Evolutionary conservation across 305 asterid genomes (phyloP).

Genomic region (Rubia occidens): DNA sequence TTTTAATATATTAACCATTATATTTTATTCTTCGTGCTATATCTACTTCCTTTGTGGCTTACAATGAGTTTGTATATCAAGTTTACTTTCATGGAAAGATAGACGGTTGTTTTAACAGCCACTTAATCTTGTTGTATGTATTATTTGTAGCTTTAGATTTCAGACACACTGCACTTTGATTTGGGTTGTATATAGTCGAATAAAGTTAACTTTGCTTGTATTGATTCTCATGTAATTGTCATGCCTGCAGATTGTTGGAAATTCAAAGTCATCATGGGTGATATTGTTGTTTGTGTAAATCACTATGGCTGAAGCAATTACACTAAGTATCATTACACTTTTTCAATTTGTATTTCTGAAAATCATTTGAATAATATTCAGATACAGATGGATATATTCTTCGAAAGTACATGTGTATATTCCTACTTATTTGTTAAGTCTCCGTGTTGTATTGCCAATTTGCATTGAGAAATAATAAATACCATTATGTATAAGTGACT

Average conservation of each 20-base stretch:
- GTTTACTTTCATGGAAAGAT: not conserved
- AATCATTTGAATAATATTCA: too few relatives aligned
- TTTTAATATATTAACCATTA: too few relatives aligned
- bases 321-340: too few relatives aligned
- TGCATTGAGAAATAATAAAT: conserved; percentile 7
- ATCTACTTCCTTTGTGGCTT: not conserved
- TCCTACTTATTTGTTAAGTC: conserved; percentile 12
- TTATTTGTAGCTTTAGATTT: too few relatives aligned
- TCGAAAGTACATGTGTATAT: conserved; percentile 18
- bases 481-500: not conserved
- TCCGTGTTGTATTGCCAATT: conserved; percentile 16
- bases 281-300: too few relatives aligned
- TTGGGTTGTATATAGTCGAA: too few relatives aligned
- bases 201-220: not conserved
- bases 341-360: too few relatives aligned
- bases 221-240: not conserved
- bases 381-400: too few relatives aligned
- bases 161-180: not conserved
- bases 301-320: too few relatives aligned
- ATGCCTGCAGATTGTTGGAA: conserved; percentile 47
- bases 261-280: conserved; percentile 49
- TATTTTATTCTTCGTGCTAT: too few relatives aligned
- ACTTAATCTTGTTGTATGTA: not conserved
- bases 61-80: not conserved
- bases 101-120: not conserved